phyloP scores from a whole-genome alignment of 371 early-diverging fungal species.

The Apophysomyces variabilis region DNA sequence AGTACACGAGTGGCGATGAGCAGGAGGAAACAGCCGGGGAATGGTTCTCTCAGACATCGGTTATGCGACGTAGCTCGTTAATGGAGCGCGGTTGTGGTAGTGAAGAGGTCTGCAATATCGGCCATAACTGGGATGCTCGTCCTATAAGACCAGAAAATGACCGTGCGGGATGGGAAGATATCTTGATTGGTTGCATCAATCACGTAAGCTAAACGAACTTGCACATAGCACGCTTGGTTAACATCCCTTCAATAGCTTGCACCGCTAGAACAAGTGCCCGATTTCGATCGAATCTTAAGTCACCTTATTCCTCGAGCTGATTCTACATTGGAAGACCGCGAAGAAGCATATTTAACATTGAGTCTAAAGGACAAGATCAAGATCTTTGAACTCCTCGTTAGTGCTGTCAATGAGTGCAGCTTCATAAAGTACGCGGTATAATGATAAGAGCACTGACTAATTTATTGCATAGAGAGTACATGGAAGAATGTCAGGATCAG shows the following conservation, averaged over 20 bases:
- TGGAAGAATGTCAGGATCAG: conserved; percentile 65
- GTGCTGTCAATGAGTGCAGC: conserved; percentile 51
- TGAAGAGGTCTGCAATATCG: conserved; percentile 27
- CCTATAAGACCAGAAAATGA: conserved; percentile 37
- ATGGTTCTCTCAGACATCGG: conserved; percentile 18
- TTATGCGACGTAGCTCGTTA: conserved; percentile 9
- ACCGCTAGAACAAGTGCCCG: conserved; percentile 45
- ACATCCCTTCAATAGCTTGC: conserved; percentile 39
- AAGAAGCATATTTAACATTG: conserved; percentile 45
- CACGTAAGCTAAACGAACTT: conserved; percentile 30
- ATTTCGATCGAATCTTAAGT: conserved; percentile 55
- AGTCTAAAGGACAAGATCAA: conserved; percentile 53
- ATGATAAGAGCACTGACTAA: neutral
- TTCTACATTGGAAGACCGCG: conserved; percentile 51
- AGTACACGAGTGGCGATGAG: conserved; percentile 8
- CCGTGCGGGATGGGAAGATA: conserved; percentile 52
- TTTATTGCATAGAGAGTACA: conserved; percentile 47
- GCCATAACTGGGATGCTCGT: conserved; percentile 40
- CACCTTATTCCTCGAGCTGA: conserved; percentile 47
- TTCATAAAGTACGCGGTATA: conserved; percentile 38
- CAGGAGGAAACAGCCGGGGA: neutral
- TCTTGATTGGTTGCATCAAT: conserved; percentile 51
- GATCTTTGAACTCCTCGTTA: conserved; percentile 54
- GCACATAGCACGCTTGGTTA: neutral
- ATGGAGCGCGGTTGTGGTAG: conserved; percentile 41